Base-by-base conservation (phyloP, 208 protist species). In the Vickermania spadyakhi region DNA sequence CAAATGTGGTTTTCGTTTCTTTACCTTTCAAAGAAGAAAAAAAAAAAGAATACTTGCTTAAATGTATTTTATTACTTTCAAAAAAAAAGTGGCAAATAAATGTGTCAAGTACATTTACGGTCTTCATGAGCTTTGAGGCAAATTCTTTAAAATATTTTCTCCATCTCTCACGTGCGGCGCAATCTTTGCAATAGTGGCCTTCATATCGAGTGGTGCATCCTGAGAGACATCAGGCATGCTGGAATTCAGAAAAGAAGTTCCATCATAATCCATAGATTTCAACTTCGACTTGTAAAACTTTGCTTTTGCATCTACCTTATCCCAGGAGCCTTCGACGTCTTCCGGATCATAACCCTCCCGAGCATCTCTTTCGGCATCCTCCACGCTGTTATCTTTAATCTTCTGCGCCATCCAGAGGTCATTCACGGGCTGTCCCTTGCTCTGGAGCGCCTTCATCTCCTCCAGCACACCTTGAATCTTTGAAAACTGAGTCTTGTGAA, bases 251-350 rank as follows among this genome's bases (percentile, higher is more conserved):
- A 82, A 87, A 13, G 73, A 74, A 2, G 73, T 91, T 18, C 81
- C 84, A 68, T 94, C 88, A 60, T 92, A 94, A 70, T 94, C 83
- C 88, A 94, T 94, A 25, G 60, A 73, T 70, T 80, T 82, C 18
- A 94, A 66, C 59, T 91, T 91, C 26, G 75, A 71, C 72, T 94
- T 94, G 76, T 94, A 94, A 54, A 88, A 88, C 49, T 76, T 71
- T 5, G 88, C 88, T 67, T 86, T 84, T 14, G 79, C 79, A 62
- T 87, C 88, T 23, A 83, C 81, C 27, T 67, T 69, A 63, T 92
- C 84, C 84, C 88, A 94, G 7, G 80, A 86, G 4, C 79, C 83
- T 45, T 92, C 82, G 18, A 91, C 74, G 68, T 91, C 75, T 25
- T 72, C 58, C 1, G 84, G 49, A 49, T 94, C 75, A 64, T 91